Conservation (phyloP, 1,284 basidiomycete species). For the Ustilago crameri region DNA sequence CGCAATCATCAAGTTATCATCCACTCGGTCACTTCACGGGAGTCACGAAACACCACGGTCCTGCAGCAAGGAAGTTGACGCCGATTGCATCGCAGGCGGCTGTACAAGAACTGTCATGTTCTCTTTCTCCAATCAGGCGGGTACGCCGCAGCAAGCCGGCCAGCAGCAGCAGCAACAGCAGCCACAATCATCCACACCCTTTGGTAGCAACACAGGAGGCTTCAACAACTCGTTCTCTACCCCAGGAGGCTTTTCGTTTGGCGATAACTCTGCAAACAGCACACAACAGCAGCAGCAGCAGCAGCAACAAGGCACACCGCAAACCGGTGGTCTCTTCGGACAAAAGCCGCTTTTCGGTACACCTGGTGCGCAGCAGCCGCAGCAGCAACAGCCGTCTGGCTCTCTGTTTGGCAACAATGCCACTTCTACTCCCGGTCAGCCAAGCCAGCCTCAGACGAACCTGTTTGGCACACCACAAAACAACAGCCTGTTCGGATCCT, state of each 20-base stretch:
- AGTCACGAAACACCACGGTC: too few relatives aligned
- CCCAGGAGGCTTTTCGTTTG: slow-evolving; percentile 38
- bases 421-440: slow-evolving; percentile 11
- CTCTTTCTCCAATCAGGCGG: slow-evolving; percentile 32
- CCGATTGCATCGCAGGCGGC: neutral
- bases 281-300: slow-evolving; percentile 18
- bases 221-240: slow-evolving; percentile 35
- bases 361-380: slow-evolving; percentile 28
- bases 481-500: slow-evolving; percentile 27
- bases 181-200: slow-evolving; percentile 36
- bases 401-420: slow-evolving; percentile 29
- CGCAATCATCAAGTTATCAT: neutral
- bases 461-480: slow-evolving; percentile 33
- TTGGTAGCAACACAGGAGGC: slow-evolving; percentile 22
- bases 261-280: slow-evolving; percentile 18
- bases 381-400: slow-evolving; percentile 19
- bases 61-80: too few relatives aligned
- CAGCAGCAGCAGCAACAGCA: slow-evolving; percentile 32
- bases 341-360: slow-evolving; percentile 53
- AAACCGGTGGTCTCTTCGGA: slow-evolving; percentile 24
- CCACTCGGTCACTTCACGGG: neutral
- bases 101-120: slow-evolving; percentile 14
- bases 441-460: slow-evolving; percentile 16
- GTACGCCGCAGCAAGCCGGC: slow-evolving; percentile 27
- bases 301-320: slow-evolving; percentile 27